Percentiles rank a stretch among this genome's conserved stretches.
phyloP scores from a whole-genome alignment of 768 basidiomycete species.

The Pleurotus djamor region DNA sequence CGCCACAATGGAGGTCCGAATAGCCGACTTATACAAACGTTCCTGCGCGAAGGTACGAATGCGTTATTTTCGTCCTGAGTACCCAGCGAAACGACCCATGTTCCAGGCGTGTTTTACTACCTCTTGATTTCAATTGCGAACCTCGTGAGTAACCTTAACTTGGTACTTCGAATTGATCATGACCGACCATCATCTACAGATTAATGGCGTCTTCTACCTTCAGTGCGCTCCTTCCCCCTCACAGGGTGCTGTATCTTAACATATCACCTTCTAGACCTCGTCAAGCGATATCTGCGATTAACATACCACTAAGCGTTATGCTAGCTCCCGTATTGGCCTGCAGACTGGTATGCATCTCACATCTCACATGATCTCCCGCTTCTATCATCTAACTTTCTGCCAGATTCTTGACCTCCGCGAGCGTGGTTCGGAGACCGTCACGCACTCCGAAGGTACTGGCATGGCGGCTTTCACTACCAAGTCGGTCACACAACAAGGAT shows the following conservation, averaged over 20 bases:
- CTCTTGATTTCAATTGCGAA: constrained; percentile 86
- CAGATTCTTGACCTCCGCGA: constrained; percentile 83
- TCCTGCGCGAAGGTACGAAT: constrained; percentile 70
- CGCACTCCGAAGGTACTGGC: constrained; percentile 71
- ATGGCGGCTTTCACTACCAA: constrained; percentile 68
- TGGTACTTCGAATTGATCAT: neutral
- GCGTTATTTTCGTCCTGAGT: neutral
- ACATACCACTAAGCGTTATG: constrained; percentile 85
- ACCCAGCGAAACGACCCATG: neutral
- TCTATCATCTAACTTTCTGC: neutral
- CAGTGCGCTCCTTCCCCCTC: constrained; percentile 45
- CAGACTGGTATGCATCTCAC: constrained; percentile 50
- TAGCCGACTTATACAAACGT: constrained; percentile 80
- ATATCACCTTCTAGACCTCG: constrained; percentile 56
- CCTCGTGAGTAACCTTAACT: constrained; percentile 35
- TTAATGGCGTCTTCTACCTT: constrained; percentile 86
- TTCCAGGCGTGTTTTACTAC: constrained; percentile 77
- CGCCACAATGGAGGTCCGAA: constrained; percentile 73
- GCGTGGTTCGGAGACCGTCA: constrained; percentile 76
- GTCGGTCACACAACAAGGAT: constrained; percentile 51
- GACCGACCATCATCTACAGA: constrained; percentile 23
- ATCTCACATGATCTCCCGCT: neutral
- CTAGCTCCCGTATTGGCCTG: constrained; percentile 78
- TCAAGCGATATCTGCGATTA: constrained; percentile 80
- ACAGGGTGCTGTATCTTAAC: constrained; percentile 9